Evolutionary conservation across 176 grass and related monocot species (phyloP).

Genomic region (maize (Zea mays)): DNA sequence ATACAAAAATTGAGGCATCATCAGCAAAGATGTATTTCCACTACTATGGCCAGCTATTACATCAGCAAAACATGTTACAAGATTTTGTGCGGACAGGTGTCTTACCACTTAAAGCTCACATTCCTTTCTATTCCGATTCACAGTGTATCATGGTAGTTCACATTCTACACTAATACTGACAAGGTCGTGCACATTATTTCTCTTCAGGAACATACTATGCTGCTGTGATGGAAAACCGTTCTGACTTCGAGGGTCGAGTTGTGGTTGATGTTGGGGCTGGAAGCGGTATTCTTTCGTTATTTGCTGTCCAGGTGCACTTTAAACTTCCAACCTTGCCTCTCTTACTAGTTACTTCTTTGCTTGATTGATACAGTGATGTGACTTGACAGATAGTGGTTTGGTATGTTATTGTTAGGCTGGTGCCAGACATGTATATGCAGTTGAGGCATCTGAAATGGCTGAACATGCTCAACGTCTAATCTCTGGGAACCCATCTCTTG

Average conservation of each 20-base stretch:
- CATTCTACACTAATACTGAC: constrained; percentile 23
- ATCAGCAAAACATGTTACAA: constrained; percentile 99
- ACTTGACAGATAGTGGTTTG: constrained; percentile 22
- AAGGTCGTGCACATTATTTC: constrained; percentile 1
- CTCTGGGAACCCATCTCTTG: constrained; percentile 83
- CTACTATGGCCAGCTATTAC: constrained; percentile 94
- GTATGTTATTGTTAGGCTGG: constrained; percentile 69
- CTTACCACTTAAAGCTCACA: constrained; percentile 4
- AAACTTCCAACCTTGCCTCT: constrained; percentile 9
- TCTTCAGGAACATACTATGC: constrained; percentile 95
- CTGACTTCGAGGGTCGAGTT: constrained; percentile 81
- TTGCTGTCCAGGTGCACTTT: constrained; percentile 83
- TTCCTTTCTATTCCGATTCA: constrained; percentile 22
- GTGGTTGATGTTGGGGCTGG: constrained; percentile 99
- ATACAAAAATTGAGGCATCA: constrained; percentile 94
- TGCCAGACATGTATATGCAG: constrained; percentile 97
- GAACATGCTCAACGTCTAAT: constrained; percentile 88
- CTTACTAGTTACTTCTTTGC: neutral
- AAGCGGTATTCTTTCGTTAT: constrained; percentile 98
- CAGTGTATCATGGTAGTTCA: constrained; percentile 6
- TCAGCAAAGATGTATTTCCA: constrained; percentile 99
- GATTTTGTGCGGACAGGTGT: constrained; percentile 99
- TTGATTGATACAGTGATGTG: neutral
- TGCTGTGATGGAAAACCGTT: constrained; percentile 89
- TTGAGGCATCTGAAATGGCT: constrained; percentile 98